Evolutionary conservation across 148 eudicot species (phyloP).

Genomic region (Vaccinium vitisidaea): DNA sequence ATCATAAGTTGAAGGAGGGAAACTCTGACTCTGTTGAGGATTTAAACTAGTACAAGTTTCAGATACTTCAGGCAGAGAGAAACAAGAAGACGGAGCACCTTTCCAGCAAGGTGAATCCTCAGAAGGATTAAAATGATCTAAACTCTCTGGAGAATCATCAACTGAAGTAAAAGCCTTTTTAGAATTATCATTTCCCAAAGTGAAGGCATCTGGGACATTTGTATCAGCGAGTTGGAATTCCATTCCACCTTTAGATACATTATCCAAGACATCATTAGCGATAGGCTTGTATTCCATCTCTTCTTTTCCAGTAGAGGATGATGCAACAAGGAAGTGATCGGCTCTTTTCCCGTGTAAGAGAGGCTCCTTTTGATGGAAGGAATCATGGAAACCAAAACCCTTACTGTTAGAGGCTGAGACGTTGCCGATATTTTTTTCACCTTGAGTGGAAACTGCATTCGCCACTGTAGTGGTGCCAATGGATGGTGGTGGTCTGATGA

Average conservation of each 20-base stretch:
- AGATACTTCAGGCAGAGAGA: conserved; percentile 40
- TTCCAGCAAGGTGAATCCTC: conserved; percentile 99
- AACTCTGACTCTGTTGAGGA: conserved; percentile 27
- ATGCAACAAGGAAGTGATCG: conserved; percentile 25
- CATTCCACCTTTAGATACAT: conserved; percentile 23
- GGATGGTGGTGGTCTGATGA: conserved; percentile 37
- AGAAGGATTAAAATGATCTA: conserved; percentile 53
- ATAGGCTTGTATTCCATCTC: conserved; percentile 22
- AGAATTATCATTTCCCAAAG: conserved; percentile 29
- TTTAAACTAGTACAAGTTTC: conserved; percentile 30
- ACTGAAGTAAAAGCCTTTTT: conserved; percentile 30
- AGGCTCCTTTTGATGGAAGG: conserved; percentile 34
- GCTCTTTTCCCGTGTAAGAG: conserved; percentile 28
- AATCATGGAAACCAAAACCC: conserved; percentile 21
- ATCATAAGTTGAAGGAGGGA: conserved; percentile 21
- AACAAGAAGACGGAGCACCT: conserved; percentile 62
- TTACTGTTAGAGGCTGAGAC: conserved; percentile 17
- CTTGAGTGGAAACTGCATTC: conserved; percentile 25
- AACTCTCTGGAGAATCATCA: conserved; percentile 43
- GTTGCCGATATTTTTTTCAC: conserved; percentile 20
- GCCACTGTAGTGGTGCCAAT: conserved; percentile 22
- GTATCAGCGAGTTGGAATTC: conserved; percentile 32
- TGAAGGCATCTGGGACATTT: conserved; percentile 33
- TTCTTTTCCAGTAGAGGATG: conserved; percentile 36
- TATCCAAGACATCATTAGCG: conserved; percentile 22